Evolutionary conservation across 257 asterid genomes (phyloP), one percentile per base, ranked within the genome.

Genomic region (Misopates orontium): DNA sequence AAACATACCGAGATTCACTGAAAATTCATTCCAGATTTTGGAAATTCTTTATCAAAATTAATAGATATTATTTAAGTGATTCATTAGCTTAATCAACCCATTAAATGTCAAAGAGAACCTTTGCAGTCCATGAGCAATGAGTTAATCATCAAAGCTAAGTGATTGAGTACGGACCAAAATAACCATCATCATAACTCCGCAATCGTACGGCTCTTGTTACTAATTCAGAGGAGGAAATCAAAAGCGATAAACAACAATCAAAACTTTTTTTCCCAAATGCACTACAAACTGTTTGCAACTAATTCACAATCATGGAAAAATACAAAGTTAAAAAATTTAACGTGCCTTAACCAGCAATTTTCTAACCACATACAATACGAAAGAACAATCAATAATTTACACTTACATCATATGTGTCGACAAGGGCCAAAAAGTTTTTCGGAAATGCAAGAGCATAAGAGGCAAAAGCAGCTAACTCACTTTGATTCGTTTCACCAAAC

Each of bases 351-450:
- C 66, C n/a, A 72, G 28, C 48, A 19, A 60, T 42, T 41, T 18
- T 21, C 53, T 41, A 53, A 39, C 31, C 28, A 36, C 42, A 28
- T 17, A 44, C 18, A 20, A 72, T 32, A 48, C 47, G 14, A 56
- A 56, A 17, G 67, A 32, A 49, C 59, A n/a, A 53, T 16, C 50
- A 47, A 16, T 9, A 32, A 56, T 0, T 49, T 58, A 4, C 32
- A 66, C 91, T 82, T 82, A 85, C 91, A 78, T 84, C 91, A 76
- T 84, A 84, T 24, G 91, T 84, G 75, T 84, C 91, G 52, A 84
- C 91, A 49, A 84, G 84, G 70, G 91, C 91, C 76, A 84, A 77
- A 70, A 84, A 84, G 68, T 55, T 67, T 65, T 71, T 64, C 21
- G 91, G 91, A 66, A 85, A 85, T 62, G 91, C 91, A 71, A 85